phyloP scores from a whole-genome alignment of 805 yeast species.

The Metschnikowia koreensis region DNA sequence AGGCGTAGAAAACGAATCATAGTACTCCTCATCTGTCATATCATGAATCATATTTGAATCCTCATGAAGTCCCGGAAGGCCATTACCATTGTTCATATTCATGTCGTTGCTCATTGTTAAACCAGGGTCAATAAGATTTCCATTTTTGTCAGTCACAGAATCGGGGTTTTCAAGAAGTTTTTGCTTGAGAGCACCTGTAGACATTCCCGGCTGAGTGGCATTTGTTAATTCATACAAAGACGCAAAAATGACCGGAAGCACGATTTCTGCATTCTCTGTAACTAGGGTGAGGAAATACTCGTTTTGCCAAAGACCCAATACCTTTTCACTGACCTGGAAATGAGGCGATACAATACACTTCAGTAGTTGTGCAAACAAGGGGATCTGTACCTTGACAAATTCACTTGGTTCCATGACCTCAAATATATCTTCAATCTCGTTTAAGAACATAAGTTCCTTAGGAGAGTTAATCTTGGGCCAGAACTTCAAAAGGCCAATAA shows the following conservation, averaged over 20 bases:
- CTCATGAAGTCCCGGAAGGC: constrained; percentile 18
- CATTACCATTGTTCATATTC: constrained; percentile 19
- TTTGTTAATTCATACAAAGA: constrained; percentile 81
- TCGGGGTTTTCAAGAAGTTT: constrained; percentile 38
- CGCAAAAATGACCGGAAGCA: constrained; percentile 87
- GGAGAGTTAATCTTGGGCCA: constrained; percentile 98
- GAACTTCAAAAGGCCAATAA: constrained; percentile 85
- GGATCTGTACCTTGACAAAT: constrained; percentile 87
- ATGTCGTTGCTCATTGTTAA: constrained; percentile 20
- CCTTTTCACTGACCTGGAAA: constrained; percentile 96
- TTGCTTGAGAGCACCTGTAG: constrained; percentile 40
- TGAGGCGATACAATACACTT: constrained; percentile 93
- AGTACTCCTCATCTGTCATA: constrained; percentile 45
- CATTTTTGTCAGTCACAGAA: constrained; percentile 42
- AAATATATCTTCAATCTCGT: constrained; percentile 94
- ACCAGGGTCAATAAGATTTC: constrained; percentile 39
- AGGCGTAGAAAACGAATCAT: constrained; percentile 39
- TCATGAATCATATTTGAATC: constrained; percentile 26
- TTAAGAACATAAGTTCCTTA: constrained; percentile 92
- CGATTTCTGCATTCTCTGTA: constrained; percentile 89
- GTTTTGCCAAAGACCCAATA: constrained; percentile 89
- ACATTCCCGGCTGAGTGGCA: constrained; percentile 43
- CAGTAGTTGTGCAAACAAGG: constrained; percentile 88
- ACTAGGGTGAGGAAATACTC: constrained; percentile 89
- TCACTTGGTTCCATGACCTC: constrained; percentile 95